Percentiles rank a stretch among this genome's conserved stretches.
These are phyloP conservation scores for Pelargonium myrrhifolium DNA, from an alignment of 441 rosid genomes.

Conservation along the genomic window DNA sequence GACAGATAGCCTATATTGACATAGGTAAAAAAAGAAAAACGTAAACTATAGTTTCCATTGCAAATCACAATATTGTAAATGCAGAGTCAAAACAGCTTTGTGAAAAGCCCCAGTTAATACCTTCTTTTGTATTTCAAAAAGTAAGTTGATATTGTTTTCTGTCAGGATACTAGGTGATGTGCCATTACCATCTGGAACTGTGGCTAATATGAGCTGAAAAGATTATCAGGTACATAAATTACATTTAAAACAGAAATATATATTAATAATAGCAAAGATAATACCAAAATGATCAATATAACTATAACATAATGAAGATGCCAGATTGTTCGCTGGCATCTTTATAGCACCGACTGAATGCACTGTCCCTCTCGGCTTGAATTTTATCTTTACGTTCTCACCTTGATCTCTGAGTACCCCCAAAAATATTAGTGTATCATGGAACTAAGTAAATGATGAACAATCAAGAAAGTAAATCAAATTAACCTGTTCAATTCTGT, in stretches of 20 bases:
- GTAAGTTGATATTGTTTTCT: slow-evolving; percentile 73
- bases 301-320: not conserved
- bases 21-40: not conserved
- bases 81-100: not conserved
- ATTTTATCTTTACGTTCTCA: not conserved
- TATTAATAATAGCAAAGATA: not conserved
- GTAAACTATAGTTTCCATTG: not conserved
- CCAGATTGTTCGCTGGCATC: not conserved
- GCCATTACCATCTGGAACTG: slow-evolving; percentile 47
- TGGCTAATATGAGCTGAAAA: slow-evolving; percentile 75
- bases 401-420: not conserved
- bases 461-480: slow-evolving; percentile 7
- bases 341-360: not conserved
- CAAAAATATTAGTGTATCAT: not conserved
- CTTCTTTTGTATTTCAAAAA: slow-evolving; percentile 91
- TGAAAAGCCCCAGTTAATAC: slow-evolving; percentile 27
- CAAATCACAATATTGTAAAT: not conserved
- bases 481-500: slow-evolving; percentile 92
- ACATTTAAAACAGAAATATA: not conserved
- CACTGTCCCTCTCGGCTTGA: not conserved
- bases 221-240: slow-evolving; percentile 24
- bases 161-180: slow-evolving; percentile 69
- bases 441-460: slow-evolving; percentile 10
- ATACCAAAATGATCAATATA: not conserved
- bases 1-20: not conserved